Conservation (phyloP, 2,329 filamentous ascomycete genomes). For the Apiospora rasikravindrae region DNA sequence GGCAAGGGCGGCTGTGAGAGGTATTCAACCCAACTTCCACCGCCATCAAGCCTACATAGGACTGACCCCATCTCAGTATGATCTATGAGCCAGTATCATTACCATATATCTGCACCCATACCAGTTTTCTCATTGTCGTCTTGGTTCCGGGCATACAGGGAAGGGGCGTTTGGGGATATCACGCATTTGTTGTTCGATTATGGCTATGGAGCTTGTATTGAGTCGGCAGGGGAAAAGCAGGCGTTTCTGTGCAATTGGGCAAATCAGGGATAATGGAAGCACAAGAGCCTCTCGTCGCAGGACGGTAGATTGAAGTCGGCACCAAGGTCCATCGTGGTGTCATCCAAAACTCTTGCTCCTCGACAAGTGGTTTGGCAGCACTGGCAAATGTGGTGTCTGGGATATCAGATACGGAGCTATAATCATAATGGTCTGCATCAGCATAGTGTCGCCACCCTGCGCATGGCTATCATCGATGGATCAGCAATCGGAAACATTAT, state of each 20-base stretch:
- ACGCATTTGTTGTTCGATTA: slow-evolving; percentile 8
- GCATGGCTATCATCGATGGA: background rate
- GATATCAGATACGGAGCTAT: background rate
- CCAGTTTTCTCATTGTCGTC: background rate
- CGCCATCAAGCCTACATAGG: background rate
- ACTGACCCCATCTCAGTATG: background rate
- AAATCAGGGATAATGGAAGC: background rate
- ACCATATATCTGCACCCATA: background rate
- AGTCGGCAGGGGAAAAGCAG: background rate
- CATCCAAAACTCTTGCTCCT: background rate
- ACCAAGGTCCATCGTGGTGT: background rate
- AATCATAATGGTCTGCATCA: slow-evolving; percentile 4
- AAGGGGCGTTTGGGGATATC: slow-evolving; percentile 4
- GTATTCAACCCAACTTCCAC: background rate
- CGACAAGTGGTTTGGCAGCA: background rate
- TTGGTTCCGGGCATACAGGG: background rate
- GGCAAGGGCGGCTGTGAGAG: background rate
- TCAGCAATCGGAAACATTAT: background rate
- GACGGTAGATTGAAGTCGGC: background rate
- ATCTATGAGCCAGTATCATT: background rate
- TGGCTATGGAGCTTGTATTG: background rate
- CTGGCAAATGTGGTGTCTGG: background rate
- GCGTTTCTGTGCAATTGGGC: slow-evolving; percentile 10
- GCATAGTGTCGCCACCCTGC: background rate
- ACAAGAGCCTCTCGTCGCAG: background rate